phyloP scores from a whole-genome alignment of 2,329 filamentous ascomycete genomes.

The Paracamarosporium sp. region DNA sequence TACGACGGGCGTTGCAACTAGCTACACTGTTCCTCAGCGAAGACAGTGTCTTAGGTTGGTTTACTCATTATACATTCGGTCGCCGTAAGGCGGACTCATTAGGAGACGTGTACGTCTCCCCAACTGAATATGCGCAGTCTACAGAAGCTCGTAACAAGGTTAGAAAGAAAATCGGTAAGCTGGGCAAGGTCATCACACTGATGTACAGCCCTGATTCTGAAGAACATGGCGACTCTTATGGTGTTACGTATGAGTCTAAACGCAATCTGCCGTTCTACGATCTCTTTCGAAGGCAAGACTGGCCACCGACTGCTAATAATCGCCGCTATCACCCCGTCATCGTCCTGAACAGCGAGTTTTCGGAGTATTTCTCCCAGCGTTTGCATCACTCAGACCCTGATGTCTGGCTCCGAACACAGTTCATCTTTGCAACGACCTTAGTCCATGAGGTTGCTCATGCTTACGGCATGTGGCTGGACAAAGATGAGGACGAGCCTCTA shows the following conservation, averaged over 20 bases:
- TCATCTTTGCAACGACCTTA: conserved; percentile 21
- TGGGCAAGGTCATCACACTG: conserved; percentile 17
- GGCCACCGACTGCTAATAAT: background rate
- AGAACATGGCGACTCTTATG: conserved; percentile 1
- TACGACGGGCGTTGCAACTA: conserved; percentile 20
- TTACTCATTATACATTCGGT: conserved; percentile 23
- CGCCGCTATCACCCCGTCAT: conserved; percentile 13
- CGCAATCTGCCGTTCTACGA: conserved; percentile 6
- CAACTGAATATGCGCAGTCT: conserved; percentile 2
- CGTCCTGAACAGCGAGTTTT: conserved; percentile 15
- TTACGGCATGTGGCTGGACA: conserved; percentile 19
- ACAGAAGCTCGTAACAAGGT: conserved; percentile 7
- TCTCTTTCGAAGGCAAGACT: conserved; percentile 9
- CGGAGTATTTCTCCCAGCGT: conserved; percentile 13
- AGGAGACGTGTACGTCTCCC: conserved; percentile 10
- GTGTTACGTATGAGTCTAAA: conserved; percentile 6
- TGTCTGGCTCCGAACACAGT: conserved; percentile 13
- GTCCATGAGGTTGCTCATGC: conserved; percentile 30
- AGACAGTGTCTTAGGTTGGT: conserved; percentile 23
- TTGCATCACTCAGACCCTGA: background rate
- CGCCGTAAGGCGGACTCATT: background rate
- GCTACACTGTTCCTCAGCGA: conserved; percentile 22
- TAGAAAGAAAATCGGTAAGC: conserved; percentile 10
- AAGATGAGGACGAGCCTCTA: background rate
- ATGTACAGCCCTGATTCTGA: conserved; percentile 19